These are phyloP conservation scores for Rutidosis leptorrhynchoides DNA, from an alignment of 129 eudicot species.

Conservation along the genomic window DNA sequence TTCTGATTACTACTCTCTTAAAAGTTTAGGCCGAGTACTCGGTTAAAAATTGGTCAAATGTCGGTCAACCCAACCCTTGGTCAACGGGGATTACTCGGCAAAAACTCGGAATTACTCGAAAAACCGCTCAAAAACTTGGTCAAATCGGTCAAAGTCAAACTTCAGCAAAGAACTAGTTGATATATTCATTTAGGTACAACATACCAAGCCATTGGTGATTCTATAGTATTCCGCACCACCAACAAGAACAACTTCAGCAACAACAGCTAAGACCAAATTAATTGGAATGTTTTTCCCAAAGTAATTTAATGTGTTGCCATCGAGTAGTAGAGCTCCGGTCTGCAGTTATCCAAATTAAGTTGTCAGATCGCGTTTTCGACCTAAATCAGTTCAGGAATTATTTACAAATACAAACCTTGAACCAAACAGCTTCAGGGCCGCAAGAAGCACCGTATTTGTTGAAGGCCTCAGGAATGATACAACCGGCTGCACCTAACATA, in stretches of 20 bases:
- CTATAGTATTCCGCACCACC: slow-evolving; percentile 99
- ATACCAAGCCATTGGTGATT: slow-evolving; percentile 86
- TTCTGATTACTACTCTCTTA: no score
- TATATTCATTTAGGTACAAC: slow-evolving; percentile 10
- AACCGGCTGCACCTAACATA: slow-evolving; percentile 98
- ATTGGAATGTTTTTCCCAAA: slow-evolving; percentile 96
- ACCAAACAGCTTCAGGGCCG: slow-evolving; percentile 99
- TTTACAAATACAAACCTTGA: slow-evolving; percentile 70
- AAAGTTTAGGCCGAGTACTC: no score
- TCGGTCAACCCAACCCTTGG: no score
- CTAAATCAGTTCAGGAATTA: neutral
- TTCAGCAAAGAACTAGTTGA: neutral
- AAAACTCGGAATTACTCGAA: no score
- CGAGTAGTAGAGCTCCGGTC: slow-evolving; percentile 97
- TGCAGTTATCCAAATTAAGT: slow-evolving; percentile 25
- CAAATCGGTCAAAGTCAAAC: no score
- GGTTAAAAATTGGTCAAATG: no score
- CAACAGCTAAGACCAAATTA: slow-evolving; percentile 70
- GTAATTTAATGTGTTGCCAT: slow-evolving; percentile 93
- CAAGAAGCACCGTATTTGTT: slow-evolving; percentile 95
- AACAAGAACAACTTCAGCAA: slow-evolving; percentile 91
- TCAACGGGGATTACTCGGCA: no score
- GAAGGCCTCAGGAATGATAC: slow-evolving; percentile 94
- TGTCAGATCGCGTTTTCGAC: neutral
- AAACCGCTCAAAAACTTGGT: no score